phyloP scores from a whole-genome alignment of 768 basidiomycete genomes.

The Multifurca ochricompacta region DNA sequence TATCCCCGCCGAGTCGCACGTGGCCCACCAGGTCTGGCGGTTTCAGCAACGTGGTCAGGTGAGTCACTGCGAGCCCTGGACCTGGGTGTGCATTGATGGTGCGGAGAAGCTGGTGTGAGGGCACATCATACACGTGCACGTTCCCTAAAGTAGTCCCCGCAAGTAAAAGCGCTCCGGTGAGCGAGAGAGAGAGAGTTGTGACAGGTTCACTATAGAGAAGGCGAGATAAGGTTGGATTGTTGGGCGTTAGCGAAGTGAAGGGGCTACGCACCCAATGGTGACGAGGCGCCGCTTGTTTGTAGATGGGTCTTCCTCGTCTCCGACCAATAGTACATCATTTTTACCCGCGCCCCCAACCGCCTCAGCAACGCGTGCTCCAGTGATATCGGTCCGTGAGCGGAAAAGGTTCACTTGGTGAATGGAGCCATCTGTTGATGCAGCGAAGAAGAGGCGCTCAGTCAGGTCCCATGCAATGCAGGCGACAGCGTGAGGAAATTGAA shows the following conservation, averaged over 20 bases:
- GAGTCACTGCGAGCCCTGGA: constrained; percentile 47
- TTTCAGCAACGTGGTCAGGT: constrained; percentile 71
- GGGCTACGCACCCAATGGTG: constrained; percentile 49
- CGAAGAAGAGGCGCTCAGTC: constrained; percentile 86
- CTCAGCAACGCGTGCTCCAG: constrained; percentile 46
- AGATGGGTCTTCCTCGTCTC: constrained; percentile 42
- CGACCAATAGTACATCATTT: constrained; percentile 64
- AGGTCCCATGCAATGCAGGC: constrained; percentile 65
- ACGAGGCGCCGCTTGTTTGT: constrained; percentile 55
- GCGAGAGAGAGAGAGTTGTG: constrained; percentile 65
- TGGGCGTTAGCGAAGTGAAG: neutral
- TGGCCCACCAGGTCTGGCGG: constrained; percentile 86
- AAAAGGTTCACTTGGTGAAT: constrained; percentile 79
- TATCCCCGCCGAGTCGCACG: constrained; percentile 41
- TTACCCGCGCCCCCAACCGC: constrained; percentile 70
- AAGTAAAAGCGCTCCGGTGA: constrained; percentile 72
- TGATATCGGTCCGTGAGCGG: constrained; percentile 48
- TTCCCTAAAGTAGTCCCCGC: constrained; percentile 68
- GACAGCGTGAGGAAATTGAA: constrained; percentile 77
- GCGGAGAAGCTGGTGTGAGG: constrained; percentile 84
- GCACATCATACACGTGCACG: constrained; percentile 77
- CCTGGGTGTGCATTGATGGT: constrained; percentile 68
- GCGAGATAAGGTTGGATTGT: neutral
- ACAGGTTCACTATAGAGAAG: constrained; percentile 54
- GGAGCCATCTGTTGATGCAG: constrained; percentile 65